Evolutionary conservation across 306 rosid species (phyloP), one percentile per base, ranked within the genome.

Genomic region (Lablab purpureus): DNA sequence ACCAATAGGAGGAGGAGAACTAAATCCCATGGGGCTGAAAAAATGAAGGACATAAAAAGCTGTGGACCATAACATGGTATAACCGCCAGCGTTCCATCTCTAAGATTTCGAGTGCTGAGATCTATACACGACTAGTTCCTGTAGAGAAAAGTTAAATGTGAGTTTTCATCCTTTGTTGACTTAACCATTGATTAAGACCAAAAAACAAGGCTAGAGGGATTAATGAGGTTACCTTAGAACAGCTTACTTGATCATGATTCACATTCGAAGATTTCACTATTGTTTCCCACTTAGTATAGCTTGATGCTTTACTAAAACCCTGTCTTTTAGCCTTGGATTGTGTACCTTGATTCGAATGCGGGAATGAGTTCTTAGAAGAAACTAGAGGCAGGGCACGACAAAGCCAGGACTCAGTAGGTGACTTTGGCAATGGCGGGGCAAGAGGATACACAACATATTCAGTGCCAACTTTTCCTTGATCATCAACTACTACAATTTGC

Each of bases 341-440:
- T 71, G 40, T 63, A 65, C 80, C 81, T 62, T 59, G 82, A 75
- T 80, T 80, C 4, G 52, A 69, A 74, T 65, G 78, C 9, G 74
- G 74, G 11, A 77, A 76, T 19, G 87, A 63, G 40, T 81, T 91
- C 78, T 85, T 77, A 2, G 84, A 47, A 70, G 96, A 83, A 78
- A 88, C 71, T 68, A 92, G 89, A 74, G 99, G 91, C 65, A 93
- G 84, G 6, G 96, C 85, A 23, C 85, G 92, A 87, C 93, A 87
- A 50, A 96, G 98, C 99, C 98, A 96, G 15, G 99, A 96, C 77
- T 96, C 94, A 0, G 98, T 87, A 64, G 99, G 99, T 34, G 99
- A 93, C 84, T 86, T 93, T 37, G 97, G 99, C 81, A 93, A 74
- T 27, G 97, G 94, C 18, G 96, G 99, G 1, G 89, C 90, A 45